Evolutionary conservation across 345 rosid genomes (phyloP).

Genomic region (Populus davidiana): DNA sequence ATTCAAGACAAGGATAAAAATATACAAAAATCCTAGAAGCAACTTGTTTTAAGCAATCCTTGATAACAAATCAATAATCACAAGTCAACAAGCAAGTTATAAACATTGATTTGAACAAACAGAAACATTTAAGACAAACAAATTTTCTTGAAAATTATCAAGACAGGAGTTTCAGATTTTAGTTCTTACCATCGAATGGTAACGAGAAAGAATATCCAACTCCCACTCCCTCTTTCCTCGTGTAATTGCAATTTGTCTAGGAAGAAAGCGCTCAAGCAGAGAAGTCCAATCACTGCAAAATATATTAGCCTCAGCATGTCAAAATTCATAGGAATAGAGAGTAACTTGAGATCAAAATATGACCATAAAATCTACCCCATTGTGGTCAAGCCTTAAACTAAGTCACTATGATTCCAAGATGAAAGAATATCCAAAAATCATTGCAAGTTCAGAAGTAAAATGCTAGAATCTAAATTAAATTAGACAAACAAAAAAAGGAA

Average conservation of each 20-base stretch:
- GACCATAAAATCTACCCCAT: neutral
- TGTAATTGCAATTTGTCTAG: constrained; percentile 92
- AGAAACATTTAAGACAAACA: neutral
- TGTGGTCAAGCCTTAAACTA: neutral
- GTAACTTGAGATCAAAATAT: neutral
- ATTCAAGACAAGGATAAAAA: neutral
- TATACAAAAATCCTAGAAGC: neutral
- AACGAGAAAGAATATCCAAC: constrained; percentile 85
- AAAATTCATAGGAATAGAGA: neutral
- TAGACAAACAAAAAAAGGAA: neutral
- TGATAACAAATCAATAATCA: neutral
- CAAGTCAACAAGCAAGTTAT: neutral
- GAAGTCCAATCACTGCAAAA: constrained; percentile 79
- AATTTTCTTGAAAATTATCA: neutral
- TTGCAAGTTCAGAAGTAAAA: neutral
- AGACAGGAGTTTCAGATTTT: constrained; percentile 4
- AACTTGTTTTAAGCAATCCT: neutral
- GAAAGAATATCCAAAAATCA: neutral
- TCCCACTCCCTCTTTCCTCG: constrained; percentile 97
- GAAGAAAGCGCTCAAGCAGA: constrained; percentile 84
- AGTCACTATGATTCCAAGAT: neutral
- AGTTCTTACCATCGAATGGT: constrained; percentile 67
- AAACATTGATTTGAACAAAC: too few relatives aligned
- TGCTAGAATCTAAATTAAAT: neutral
- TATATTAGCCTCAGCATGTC: neutral